Evolutionary conservation across 2,329 filamentous ascomycete species (phyloP), one percentile per base, ranked within the genome.

Genomic region (Bipolaris victoriae): DNA sequence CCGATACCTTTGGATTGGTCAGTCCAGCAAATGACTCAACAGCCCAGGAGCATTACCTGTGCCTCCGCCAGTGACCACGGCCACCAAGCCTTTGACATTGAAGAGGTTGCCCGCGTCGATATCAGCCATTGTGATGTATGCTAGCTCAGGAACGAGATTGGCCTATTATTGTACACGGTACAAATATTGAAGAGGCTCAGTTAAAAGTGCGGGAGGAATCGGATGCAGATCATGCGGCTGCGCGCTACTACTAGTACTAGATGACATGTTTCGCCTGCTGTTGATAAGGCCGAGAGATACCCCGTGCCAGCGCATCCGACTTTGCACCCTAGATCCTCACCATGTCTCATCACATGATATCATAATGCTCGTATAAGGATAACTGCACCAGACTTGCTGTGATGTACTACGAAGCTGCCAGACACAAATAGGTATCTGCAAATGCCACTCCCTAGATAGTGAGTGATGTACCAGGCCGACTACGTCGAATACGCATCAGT

Each of bases 41-140:
- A 15, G 1, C 1, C 18, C 7, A 1, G 11, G 0, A 37, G 13
- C 15, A 6, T 35, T 13, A 66, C 64, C 64, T 53, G 62, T 63
- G 26, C 51, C 62, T 36, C 64, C 64, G 20, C 64, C 64, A 3
- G 64, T 66, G 1, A 65, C 50, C 1, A 66, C 64, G 10, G 64
- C 62, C 3, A 66, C 55, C 26, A 66, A 18, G 39, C 62, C 58
- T 16, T 66, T 58, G 10, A 66, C 62, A 36, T 49, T 49, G 31
- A 65, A 66, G 7, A 63, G 47, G 10, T 29, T 53, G 3, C 35
- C 46, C 1, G 60, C 37, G 18, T 53, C 55, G 46, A 63, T 24
- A 7, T 55, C 53, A 3, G 53, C 47, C 53, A 55, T 49, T 37
- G 33, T 44, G 11, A 15, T 40, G 35, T 5, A 20, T 4, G 4